These are phyloP conservation scores for Cajanus cajan DNA, from an alignment of 306 rosid genomes.

Conservation along the genomic window DNA sequence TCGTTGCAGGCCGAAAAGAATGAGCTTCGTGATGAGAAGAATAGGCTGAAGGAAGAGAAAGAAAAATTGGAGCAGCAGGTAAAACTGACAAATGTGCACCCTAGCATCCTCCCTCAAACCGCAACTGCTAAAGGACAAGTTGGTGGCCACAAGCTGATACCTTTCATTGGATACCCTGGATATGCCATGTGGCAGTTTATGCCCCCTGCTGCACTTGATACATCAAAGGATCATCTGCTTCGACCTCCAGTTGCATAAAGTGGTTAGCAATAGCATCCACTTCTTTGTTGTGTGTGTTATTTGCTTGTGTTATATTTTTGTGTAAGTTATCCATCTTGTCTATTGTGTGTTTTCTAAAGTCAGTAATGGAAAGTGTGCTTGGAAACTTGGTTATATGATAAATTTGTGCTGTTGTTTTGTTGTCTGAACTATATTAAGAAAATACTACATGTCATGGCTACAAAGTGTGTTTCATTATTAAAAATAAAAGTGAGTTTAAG, in stretches of 20 bases:
- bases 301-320: constrained; percentile 18
- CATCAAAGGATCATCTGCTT: constrained; percentile 86
- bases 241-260: constrained; percentile 92
- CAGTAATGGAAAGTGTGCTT: constrained; percentile 9
- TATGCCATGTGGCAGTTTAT: constrained; percentile 92
- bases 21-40: constrained; percentile 93
- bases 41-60: constrained; percentile 76
- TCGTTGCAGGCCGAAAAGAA: constrained; percentile 80
- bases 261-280: constrained; percentile 38
- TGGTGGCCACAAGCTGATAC: constrained; percentile 68
- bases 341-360: constrained; percentile 31
- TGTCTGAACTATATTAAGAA: constrained; percentile 20
- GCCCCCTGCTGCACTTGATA: constrained; percentile 78
- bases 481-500: neutral
- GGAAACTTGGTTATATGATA: constrained; percentile 21
- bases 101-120: constrained; percentile 55
- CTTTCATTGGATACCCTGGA: constrained; percentile 85
- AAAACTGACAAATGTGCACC: constrained; percentile 49
- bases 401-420: constrained; percentile 9
- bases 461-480: neutral
- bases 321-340: constrained; percentile 24
- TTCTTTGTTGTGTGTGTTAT: constrained; percentile 10
- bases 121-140: constrained; percentile 52
- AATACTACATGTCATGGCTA: constrained; percentile 23
- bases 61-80: constrained; percentile 65